These are phyloP conservation scores for Raddia distichophylla DNA, from an alignment of 176 grass and related monocot genomes.

Conservation along the genomic window DNA sequence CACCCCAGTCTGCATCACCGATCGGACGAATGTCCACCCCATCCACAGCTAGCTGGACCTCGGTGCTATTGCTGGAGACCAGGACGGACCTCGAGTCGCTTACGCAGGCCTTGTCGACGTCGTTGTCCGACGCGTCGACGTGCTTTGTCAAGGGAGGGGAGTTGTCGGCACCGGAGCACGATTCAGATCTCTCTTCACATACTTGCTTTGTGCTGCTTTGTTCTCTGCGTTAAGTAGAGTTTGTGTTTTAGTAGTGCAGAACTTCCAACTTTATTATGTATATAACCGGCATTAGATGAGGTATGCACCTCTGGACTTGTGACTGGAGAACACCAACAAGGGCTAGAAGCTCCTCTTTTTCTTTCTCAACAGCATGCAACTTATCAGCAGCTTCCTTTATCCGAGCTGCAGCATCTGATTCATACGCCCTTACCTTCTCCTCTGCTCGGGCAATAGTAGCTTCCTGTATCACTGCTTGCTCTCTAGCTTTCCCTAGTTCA, in stretches of 20 bases:
- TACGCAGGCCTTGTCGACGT: slow-evolving; percentile 93
- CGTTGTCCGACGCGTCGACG: slow-evolving; percentile 75
- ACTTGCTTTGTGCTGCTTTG: slow-evolving; percentile 68
- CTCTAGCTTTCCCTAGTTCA: slow-evolving; percentile 96
- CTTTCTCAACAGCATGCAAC: slow-evolving; percentile 57
- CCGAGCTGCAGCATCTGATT: slow-evolving; percentile 61
- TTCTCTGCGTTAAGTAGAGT: slow-evolving; percentile 50
- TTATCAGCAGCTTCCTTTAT: slow-evolving; percentile 71
- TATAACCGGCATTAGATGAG: neutral
- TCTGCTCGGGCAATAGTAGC: slow-evolving; percentile 82
- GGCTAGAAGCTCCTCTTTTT: slow-evolving; percentile 79
- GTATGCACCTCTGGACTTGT: slow-evolving; percentile 83
- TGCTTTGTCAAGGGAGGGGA: slow-evolving; percentile 84
- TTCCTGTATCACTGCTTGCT: slow-evolving; percentile 86
- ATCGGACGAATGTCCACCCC: slow-evolving; percentile 78
- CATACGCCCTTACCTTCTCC: slow-evolving; percentile 76
- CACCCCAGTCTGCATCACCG: slow-evolving; percentile 56
- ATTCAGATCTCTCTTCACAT: slow-evolving; percentile 73
- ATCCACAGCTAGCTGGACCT: slow-evolving; percentile 65
- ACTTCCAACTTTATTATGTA: neutral
- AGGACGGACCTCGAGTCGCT: slow-evolving; percentile 64
- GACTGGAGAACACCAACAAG: slow-evolving; percentile 71
- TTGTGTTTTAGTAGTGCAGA: slow-evolving; percentile 6
- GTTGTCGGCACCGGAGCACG: slow-evolving; percentile 53
- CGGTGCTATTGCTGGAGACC: slow-evolving; percentile 53